phyloP scores from a whole-genome alignment of 352 stramenopile genomes.

The Pythium phragmiticola region DNA sequence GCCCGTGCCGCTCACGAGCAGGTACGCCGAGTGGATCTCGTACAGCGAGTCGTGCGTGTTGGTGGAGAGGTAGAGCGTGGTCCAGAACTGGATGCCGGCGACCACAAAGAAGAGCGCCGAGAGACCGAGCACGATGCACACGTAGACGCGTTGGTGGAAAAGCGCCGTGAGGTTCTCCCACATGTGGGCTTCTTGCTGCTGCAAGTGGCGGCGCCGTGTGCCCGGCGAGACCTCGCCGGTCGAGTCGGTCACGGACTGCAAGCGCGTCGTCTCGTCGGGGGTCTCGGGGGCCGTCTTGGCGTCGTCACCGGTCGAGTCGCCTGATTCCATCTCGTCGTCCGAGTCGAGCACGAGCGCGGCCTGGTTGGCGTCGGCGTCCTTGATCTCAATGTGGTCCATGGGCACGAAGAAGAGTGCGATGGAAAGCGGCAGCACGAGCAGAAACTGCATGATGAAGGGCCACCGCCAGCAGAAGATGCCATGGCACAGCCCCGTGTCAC shows the following conservation, averaged over 20 bases:
- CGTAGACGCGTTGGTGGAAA: slow-evolving; percentile 66
- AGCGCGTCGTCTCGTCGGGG: slow-evolving; percentile 14
- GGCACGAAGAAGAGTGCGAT: slow-evolving; percentile 81
- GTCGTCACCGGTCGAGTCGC: slow-evolving; percentile 30
- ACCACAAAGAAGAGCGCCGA: slow-evolving; percentile 87
- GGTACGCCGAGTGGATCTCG: slow-evolving; percentile 71
- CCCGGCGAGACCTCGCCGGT: neutral
- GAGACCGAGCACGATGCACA: slow-evolving; percentile 71
- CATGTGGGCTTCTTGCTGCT: slow-evolving; percentile 33
- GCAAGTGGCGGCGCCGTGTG: slow-evolving; percentile 22
- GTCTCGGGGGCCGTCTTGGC: slow-evolving; percentile 8
- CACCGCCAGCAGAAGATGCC: slow-evolving; percentile 79
- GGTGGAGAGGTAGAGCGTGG: slow-evolving; percentile 82
- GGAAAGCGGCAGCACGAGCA: slow-evolving; percentile 72
- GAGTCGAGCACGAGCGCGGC: slow-evolving; percentile 69
- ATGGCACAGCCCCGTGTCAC: slow-evolving; percentile 47
- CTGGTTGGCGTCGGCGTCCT: slow-evolving; percentile 32
- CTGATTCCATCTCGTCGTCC: slow-evolving; percentile 25
- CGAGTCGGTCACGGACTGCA: slow-evolving; percentile 13
- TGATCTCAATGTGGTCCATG: slow-evolving; percentile 70
- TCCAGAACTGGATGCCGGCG: slow-evolving; percentile 86
- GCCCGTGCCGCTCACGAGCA: slow-evolving; percentile 75
- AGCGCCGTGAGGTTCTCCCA: slow-evolving; percentile 54
- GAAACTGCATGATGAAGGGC: slow-evolving; percentile 84
- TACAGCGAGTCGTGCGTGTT: slow-evolving; percentile 81